Evolutionary conservation across 1,284 basidiomycete genomes (phyloP).

Genomic region (Wolfiporia cocos): DNA sequence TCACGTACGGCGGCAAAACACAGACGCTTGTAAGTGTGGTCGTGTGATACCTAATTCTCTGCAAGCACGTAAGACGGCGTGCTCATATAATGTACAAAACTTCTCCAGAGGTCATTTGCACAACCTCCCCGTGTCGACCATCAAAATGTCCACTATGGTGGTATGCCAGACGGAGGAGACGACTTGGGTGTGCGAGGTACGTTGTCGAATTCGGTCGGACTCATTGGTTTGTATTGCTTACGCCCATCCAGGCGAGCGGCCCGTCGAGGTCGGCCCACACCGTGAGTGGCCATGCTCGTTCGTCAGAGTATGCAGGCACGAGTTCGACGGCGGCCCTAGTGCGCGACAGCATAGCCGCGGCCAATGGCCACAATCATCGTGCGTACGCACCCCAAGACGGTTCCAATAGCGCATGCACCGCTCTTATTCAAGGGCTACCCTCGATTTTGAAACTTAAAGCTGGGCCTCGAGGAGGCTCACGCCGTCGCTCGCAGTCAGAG

Average conservation of each 20-base stretch:
- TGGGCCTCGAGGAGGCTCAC: too few relatives aligned
- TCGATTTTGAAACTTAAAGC: too few relatives aligned
- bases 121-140: not conserved
- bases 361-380: not conserved
- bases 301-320: not conserved
- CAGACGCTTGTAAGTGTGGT: slow-evolving; percentile 7
- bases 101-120: too few relatives aligned
- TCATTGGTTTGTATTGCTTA: not conserved
- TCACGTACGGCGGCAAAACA: too few relatives aligned
- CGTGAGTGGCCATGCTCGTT: slow-evolving; percentile 5
- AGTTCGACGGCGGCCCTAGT: not conserved
- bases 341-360: not conserved
- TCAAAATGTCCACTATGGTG: not conserved
- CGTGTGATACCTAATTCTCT: slow-evolving; percentile 9
- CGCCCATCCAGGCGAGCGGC: not conserved
- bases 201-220: not conserved
- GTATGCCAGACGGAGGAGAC: not conserved
- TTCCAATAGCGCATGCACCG: too few relatives aligned
- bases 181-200: not conserved
- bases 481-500: too few relatives aligned
- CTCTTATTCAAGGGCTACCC: too few relatives aligned
- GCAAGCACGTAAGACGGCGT: not conserved
- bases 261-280: not conserved
- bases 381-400: too few relatives aligned
- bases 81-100: not conserved